Evolutionary conservation across 352 stramenopile genomes (phyloP).

Genomic region (Globisporangium abappressorium): DNA sequence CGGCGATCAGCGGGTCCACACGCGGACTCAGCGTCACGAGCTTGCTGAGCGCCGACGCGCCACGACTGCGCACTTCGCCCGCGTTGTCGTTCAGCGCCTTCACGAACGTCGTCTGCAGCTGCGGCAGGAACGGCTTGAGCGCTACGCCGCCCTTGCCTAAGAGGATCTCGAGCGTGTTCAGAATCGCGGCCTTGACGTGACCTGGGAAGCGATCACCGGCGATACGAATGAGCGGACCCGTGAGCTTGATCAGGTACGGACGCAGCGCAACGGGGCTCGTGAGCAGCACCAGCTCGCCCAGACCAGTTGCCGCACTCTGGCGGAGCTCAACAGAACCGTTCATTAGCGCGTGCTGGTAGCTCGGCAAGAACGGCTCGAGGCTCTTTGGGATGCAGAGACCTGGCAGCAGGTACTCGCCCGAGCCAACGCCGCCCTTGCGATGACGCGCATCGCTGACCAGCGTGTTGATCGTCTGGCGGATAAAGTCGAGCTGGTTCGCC

Average conservation of each 20-base stretch:
- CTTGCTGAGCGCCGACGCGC: slow-evolving; percentile 90
- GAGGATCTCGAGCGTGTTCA: slow-evolving; percentile 96
- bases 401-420: slow-evolving; percentile 75
- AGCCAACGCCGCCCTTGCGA: slow-evolving; percentile 88
- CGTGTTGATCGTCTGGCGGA: slow-evolving; percentile 95
- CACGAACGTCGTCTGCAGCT: slow-evolving; percentile 99
- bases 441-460: slow-evolving; percentile 95
- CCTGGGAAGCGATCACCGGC: slow-evolving; percentile 97
- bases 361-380: slow-evolving; percentile 96
- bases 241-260: slow-evolving; percentile 97
- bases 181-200: slow-evolving; percentile 97
- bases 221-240: slow-evolving; percentile 97
- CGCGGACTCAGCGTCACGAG: slow-evolving; percentile 93
- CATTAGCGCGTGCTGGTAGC: slow-evolving; percentile 97
- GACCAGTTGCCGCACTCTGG: slow-evolving; percentile 90
- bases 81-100: slow-evolving; percentile 98
- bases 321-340: slow-evolving; percentile 90
- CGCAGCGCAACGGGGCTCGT: slow-evolving; percentile 88
- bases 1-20: slow-evolving; percentile 95
- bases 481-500: slow-evolving; percentile 95
- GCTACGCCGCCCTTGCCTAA: slow-evolving; percentile 95
- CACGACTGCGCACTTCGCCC: slow-evolving; percentile 89
- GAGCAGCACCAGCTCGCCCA: slow-evolving; percentile 96
- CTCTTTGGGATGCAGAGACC: slow-evolving; percentile 82
- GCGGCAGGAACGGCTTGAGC: slow-evolving; percentile 99